These are phyloP conservation scores for Ustanciosporium gigantosporum DNA, from an alignment of 1,284 basidiomycete genomes.

Conservation along the genomic window DNA sequence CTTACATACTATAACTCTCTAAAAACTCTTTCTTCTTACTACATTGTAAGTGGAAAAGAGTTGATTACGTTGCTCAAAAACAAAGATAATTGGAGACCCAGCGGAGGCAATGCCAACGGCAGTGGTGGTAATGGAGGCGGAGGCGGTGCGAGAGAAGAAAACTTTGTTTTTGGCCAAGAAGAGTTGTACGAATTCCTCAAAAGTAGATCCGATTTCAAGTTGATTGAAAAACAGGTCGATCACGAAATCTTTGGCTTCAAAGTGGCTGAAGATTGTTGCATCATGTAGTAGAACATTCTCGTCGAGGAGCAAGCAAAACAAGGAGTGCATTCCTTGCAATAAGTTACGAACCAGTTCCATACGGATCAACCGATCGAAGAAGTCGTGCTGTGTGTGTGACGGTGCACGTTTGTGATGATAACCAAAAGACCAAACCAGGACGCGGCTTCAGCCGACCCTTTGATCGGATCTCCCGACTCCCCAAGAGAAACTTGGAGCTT, in stretches of 20 bases:
- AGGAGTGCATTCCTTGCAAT: too few species aligned
- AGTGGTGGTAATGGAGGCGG: not conserved
- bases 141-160: conserved; percentile 1
- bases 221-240: conserved; percentile 56
- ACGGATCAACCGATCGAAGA: too few species aligned
- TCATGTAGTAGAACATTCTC: too few species aligned
- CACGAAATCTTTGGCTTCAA: conserved; percentile 61
- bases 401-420: too few species aligned
- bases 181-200: conserved; percentile 62
- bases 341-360: too few species aligned
- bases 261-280: conserved; percentile 46
- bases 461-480: too few species aligned
- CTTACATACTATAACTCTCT: conserved; percentile 86
- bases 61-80: conserved; percentile 64
- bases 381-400: too few species aligned
- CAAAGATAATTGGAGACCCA: conserved; percentile 1
- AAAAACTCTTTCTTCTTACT: conserved; percentile 95
- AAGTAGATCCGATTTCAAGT: conserved; percentile 43
- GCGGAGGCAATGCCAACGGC: conserved; percentile 1
- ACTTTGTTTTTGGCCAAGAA: conserved; percentile 68
- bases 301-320: too few species aligned
- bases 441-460: too few species aligned
- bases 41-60: conserved; percentile 73
- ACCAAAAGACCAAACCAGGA: too few species aligned
- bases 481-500: too few species aligned